Evolutionary conservation across 331 rosid species (phyloP).

Genomic region (Pyracantha coccinea): DNA sequence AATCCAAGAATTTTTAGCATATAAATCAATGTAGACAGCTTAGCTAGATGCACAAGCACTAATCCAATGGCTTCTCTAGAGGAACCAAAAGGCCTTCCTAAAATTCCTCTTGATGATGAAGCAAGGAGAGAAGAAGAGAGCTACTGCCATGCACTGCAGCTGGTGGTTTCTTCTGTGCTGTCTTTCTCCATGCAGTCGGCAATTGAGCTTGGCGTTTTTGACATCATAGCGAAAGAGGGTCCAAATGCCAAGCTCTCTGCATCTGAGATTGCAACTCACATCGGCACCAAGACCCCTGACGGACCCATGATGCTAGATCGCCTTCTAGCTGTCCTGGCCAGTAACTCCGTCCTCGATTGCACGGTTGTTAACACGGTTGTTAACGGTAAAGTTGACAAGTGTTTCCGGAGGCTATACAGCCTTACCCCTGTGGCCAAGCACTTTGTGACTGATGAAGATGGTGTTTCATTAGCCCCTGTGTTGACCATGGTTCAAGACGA

Average conservation of each 20-base stretch:
- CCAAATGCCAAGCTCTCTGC: constrained; percentile 19
- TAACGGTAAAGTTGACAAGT: background rate
- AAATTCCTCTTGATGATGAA: background rate
- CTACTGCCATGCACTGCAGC: constrained; percentile 14
- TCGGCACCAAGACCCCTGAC: constrained; percentile 24
- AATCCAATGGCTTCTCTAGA: constrained; percentile 4
- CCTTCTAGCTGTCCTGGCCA: constrained; percentile 28
- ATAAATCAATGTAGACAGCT: background rate
- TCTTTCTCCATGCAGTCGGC: constrained; percentile 20
- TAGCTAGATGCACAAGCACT: background rate
- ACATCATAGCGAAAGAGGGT: constrained; percentile 30
- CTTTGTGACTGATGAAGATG: constrained; percentile 2
- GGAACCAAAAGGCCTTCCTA: background rate
- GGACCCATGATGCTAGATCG: constrained; percentile 31
- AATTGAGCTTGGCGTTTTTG: constrained; percentile 27
- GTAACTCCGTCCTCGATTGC: constrained; percentile 29
- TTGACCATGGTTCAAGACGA: constrained; percentile 20
- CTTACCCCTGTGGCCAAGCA: constrained; percentile 22
- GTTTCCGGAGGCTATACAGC: constrained; percentile 20
- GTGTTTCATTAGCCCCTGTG: constrained; percentile 16
- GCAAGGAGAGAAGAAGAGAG: constrained; percentile 5
- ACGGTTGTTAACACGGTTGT: too few species aligned
- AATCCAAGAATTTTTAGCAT: background rate
- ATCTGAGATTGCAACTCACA: constrained; percentile 8
- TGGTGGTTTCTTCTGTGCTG: background rate